These are phyloP conservation scores for Chlorella vulgaris DNA, from an alignment of 139 green algal genomes.

Conservation along the genomic window DNA sequence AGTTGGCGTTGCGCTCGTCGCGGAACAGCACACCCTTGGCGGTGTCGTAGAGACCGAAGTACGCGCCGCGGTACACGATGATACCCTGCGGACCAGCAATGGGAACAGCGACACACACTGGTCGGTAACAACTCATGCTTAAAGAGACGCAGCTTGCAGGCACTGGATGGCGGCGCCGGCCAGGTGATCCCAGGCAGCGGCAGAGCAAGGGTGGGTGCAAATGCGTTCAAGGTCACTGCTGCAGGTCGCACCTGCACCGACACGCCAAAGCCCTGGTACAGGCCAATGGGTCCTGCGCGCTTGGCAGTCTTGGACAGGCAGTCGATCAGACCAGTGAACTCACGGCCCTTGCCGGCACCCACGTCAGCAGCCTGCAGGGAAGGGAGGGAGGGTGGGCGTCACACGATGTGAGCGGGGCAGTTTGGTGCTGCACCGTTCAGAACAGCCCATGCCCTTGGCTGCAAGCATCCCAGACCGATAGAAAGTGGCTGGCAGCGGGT, in stretches of 20 bases:
- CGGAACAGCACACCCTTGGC: constrained; percentile 87
- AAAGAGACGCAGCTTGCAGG: too few species aligned
- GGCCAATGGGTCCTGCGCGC: constrained; percentile 57
- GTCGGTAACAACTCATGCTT: too few species aligned
- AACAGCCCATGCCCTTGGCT: too few species aligned
- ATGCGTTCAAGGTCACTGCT: too few species aligned
- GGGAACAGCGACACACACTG: neutral
- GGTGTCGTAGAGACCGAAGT: constrained; percentile 99
- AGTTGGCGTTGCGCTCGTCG: constrained; percentile 42
- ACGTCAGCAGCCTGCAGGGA: constrained; percentile 81
- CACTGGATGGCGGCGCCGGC: too few species aligned
- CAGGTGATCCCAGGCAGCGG: too few species aligned
- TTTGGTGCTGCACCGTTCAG: too few species aligned
- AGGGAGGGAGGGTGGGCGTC: neutral
- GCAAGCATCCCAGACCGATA: too few species aligned
- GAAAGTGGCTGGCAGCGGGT: too few species aligned
- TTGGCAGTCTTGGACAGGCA: constrained; percentile 86
- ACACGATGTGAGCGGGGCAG: neutral
- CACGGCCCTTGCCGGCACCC: constrained; percentile 54
- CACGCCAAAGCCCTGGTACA: constrained; percentile 95
- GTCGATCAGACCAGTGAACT: constrained; percentile 94
- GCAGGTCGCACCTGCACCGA: constrained; percentile 82
- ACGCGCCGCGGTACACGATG: constrained; percentile 98
- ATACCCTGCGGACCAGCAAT: constrained; percentile 79
- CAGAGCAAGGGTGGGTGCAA: too few species aligned